A percentile compares a stretch with the other conserved stretches of the same genome.
phyloP scores from a whole-genome alignment of 2,329 filamentous ascomycete species.

The Tympanopsis confertula region DNA sequence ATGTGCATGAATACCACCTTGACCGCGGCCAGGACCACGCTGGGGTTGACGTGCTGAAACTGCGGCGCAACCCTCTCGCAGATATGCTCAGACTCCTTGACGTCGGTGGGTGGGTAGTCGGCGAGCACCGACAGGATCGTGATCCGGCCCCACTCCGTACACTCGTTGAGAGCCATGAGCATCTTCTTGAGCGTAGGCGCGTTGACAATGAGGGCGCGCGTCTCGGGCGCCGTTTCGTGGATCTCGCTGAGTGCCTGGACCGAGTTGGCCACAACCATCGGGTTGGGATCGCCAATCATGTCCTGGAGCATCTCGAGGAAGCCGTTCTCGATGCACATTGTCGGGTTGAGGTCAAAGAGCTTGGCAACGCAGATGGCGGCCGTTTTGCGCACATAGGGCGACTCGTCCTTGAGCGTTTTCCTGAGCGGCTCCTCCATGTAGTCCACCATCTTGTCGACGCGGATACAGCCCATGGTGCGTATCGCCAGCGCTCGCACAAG shows the following conservation, averaged over 20 bases:
- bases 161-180: conserved; percentile 91
- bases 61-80: conserved; percentile 93
- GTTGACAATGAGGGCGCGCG: conserved; percentile 72
- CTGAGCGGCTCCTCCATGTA: conserved; percentile 98
- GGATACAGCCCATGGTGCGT: conserved; percentile 95
- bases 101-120: conserved; percentile 73
- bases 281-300: conserved; percentile 91
- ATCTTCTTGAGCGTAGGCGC: conserved; percentile 83
- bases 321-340: conserved; percentile 89
- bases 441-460: conserved; percentile 98
- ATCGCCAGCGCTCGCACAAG: conserved; percentile 90
- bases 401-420: conserved; percentile 93
- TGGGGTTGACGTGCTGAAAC: conserved; percentile 96
- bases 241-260: conserved; percentile 92
- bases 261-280: conserved; percentile 97
- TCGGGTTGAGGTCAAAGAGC: conserved; percentile 86
- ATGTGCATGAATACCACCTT: conserved; percentile 97
- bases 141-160: conserved; percentile 94
- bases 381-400: conserved; percentile 95
- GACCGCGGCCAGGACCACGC: conserved; percentile 91
- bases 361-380: conserved; percentile 97
- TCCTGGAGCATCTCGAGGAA: conserved; percentile 91
- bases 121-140: conserved; percentile 84
- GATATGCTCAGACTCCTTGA: conserved; percentile 95
- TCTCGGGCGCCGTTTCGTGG: conserved; percentile 79